Conservation (phyloP, 2,329 filamentous ascomycete genomes). For the Aspergillus novofumigatus region DNA sequence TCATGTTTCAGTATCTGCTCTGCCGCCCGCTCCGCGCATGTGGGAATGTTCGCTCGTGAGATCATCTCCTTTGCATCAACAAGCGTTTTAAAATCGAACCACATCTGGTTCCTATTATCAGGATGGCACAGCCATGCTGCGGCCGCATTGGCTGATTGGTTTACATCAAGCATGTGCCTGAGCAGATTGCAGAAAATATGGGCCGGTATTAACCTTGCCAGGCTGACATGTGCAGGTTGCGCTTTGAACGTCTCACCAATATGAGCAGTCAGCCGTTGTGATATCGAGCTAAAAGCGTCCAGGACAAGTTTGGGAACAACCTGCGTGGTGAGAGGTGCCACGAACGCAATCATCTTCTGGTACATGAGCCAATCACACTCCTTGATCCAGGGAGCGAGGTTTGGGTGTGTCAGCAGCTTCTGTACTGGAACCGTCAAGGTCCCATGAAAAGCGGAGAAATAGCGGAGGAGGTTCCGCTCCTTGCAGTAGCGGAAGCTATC, state of each 20-base stretch:
- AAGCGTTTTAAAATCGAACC: constrained; percentile 65
- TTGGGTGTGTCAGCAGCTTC: constrained; percentile 78
- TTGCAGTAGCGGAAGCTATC: constrained; percentile 96
- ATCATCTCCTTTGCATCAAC: constrained; percentile 40
- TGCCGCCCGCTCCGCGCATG: constrained; percentile 31
- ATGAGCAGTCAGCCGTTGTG: constrained; percentile 72
- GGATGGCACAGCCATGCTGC: constrained; percentile 88
- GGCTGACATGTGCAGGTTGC: constrained; percentile 77
- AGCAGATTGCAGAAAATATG: constrained; percentile 83
- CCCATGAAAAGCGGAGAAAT: constrained; percentile 92
- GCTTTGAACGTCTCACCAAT: constrained; percentile 80
- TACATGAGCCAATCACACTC: constrained; percentile 95
- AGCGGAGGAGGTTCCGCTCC: constrained; percentile 91
- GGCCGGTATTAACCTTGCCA: constrained; percentile 83
- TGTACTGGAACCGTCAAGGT: constrained; percentile 96
- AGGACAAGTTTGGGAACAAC: constrained; percentile 85
- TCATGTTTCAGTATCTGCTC: constrained; percentile 43
- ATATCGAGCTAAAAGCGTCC: constrained; percentile 82
- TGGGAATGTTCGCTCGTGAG: constrained; percentile 38
- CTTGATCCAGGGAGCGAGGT: constrained; percentile 86
- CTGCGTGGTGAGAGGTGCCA: constrained; percentile 83
- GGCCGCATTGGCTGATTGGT: constrained; percentile 87
- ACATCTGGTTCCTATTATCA: constrained; percentile 92
- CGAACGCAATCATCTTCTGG: constrained; percentile 91
- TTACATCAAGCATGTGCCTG: constrained; percentile 83